phyloP scores from a whole-genome alignment of 2,329 filamentous ascomycete species.

The Aspergillus sp. region DNA sequence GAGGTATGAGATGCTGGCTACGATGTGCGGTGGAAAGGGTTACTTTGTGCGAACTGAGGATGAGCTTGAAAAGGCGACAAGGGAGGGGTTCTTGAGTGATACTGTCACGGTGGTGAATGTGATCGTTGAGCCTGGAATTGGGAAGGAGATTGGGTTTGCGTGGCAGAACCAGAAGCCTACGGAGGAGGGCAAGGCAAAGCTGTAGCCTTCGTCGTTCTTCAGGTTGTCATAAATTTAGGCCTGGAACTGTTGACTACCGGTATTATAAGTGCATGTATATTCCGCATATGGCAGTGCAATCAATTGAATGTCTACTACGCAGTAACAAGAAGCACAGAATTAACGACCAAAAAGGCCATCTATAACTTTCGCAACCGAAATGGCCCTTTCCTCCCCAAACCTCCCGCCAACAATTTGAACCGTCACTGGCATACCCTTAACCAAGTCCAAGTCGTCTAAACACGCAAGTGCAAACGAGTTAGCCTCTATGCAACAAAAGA shows the following conservation, averaged over 20 bases:
- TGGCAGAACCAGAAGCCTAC: conserved; percentile 27
- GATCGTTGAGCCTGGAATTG: conserved; percentile 53
- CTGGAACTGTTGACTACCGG: background rate
- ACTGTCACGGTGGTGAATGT: conserved; percentile 56
- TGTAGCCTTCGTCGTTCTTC: conserved; percentile 13
- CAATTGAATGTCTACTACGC: background rate
- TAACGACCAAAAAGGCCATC: conserved; percentile 21
- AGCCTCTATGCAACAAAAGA: background rate
- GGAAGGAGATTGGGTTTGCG: conserved; percentile 40
- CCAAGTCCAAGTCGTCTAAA: conserved; percentile 30
- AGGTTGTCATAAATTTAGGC: background rate
- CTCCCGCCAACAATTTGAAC: conserved; percentile 34
- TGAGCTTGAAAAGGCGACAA: conserved; percentile 52
- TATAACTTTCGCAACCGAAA: conserved; percentile 31
- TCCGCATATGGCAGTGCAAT: background rate
- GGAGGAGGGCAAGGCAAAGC: conserved; percentile 22
- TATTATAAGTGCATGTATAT: background rate
- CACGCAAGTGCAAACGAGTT: background rate
- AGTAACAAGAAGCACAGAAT: background rate
- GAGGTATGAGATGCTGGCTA: conserved; percentile 55
- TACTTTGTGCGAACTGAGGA: conserved; percentile 53
- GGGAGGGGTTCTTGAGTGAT: conserved; percentile 48
- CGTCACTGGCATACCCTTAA: conserved; percentile 32
- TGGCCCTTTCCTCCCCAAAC: conserved; percentile 34
- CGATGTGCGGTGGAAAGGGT: conserved; percentile 56